Evolutionary conservation across 129 eudicot genomes (phyloP).

Genomic region (Centella asiatica): DNA sequence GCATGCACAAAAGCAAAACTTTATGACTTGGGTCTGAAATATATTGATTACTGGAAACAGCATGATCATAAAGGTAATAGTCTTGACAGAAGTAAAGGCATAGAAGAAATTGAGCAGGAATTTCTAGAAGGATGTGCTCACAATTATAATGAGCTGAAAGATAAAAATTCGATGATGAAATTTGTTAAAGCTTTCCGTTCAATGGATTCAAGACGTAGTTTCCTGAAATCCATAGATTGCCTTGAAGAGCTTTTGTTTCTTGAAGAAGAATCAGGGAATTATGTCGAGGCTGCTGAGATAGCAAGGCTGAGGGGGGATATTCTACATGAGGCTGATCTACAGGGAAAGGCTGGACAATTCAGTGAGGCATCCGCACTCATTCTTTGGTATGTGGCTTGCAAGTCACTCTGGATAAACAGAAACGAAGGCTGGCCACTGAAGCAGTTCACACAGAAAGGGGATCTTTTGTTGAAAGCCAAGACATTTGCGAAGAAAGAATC

Average conservation of each 20-base stretch:
- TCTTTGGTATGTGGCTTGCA: slow-evolving; percentile 29
- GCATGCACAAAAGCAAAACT: slow-evolving; percentile 52
- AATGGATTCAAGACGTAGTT: slow-evolving; percentile 40
- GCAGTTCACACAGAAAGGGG: slow-evolving; percentile 31
- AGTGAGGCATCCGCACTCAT: slow-evolving; percentile 25
- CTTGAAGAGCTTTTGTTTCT: slow-evolving; percentile 53
- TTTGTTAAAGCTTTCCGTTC: slow-evolving; percentile 49
- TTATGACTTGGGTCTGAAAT: slow-evolving; percentile 35
- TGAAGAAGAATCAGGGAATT: slow-evolving; percentile 63
- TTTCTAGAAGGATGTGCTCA: slow-evolving; percentile 57
- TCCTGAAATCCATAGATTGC: slow-evolving; percentile 38
- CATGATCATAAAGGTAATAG: slow-evolving; percentile 8
- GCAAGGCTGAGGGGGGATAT: slow-evolving; percentile 47
- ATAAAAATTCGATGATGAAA: slow-evolving; percentile 45
- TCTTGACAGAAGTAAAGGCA: slow-evolving; percentile 18
- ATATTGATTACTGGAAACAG: slow-evolving; percentile 47
- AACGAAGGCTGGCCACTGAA: slow-evolving; percentile 57
- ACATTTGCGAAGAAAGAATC: slow-evolving; percentile 25
- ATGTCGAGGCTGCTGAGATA: slow-evolving; percentile 53
- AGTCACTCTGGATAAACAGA: slow-evolving; percentile 39
- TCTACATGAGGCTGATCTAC: slow-evolving; percentile 47
- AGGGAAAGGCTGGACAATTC: slow-evolving; percentile 38
- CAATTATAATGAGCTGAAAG: slow-evolving; percentile 27
- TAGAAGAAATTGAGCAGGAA: slow-evolving; percentile 39
- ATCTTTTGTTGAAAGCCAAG: slow-evolving; percentile 39